Conservation (phyloP, 2,329 filamentous ascomycete genomes). For the Fusarium napiforme region DNA sequence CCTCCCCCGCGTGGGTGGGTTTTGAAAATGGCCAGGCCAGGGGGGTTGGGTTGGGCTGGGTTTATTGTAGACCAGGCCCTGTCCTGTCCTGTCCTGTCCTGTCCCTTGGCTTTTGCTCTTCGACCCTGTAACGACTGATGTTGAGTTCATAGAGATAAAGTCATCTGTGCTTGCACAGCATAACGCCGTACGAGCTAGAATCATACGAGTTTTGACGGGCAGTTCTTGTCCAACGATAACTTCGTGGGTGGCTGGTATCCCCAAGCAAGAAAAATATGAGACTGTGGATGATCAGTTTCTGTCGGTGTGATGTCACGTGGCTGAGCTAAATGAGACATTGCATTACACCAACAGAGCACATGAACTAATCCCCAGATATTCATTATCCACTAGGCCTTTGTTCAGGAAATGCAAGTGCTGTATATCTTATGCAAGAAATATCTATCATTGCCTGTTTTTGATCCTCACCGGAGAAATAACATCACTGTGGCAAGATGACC, state of each 20-base stretch:
- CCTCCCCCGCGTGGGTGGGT: constrained; percentile 44
- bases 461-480: background rate
- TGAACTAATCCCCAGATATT: background rate
- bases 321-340: constrained; percentile 24
- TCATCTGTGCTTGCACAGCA: constrained; percentile 8
- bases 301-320: constrained; percentile 47
- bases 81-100: constrained; percentile 1
- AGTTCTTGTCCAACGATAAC: constrained; percentile 17
- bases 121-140: constrained; percentile 19
- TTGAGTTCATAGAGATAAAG: constrained; percentile 11
- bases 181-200: constrained; percentile 28
- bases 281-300: constrained; percentile 32
- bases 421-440: constrained; percentile 10
- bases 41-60: background rate
- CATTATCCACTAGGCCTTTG: background rate
- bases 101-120: constrained; percentile 2
- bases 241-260: constrained; percentile 34
- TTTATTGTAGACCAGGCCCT: background rate
- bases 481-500: constrained; percentile 16
- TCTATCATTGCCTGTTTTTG: background rate
- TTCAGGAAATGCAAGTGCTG: background rate
- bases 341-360: background rate
- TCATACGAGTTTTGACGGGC: constrained; percentile 36
- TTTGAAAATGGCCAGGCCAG: constrained; percentile 24
- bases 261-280: constrained; percentile 7